Evolutionary conservation across 257 asterid species (phyloP).

Genomic region (Lycium ferocissimum): DNA sequence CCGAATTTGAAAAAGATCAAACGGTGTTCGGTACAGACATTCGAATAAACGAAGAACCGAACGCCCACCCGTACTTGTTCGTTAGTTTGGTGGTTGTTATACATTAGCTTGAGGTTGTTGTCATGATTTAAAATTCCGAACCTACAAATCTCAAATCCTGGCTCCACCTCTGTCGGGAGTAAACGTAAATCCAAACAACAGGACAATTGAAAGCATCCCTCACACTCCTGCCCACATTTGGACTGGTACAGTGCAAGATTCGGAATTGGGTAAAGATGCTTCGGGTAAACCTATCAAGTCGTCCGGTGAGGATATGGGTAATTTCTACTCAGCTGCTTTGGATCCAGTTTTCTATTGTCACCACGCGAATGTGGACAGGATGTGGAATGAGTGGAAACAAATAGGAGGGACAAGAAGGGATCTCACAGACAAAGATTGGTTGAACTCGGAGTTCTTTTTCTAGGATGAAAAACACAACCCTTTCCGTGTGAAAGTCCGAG

Average conservation of each 20-base stretch:
- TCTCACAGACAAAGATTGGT: constrained; percentile 43
- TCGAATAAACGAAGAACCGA: too few species aligned
- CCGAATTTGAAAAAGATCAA: too few species aligned
- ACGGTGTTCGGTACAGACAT: too few species aligned
- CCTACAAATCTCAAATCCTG: too few species aligned
- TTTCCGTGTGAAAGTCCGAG: constrained; percentile 49
- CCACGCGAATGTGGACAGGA: constrained; percentile 29
- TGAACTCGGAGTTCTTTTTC: constrained; percentile 57
- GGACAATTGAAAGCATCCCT: constrained; percentile 35
- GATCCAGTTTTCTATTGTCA: constrained; percentile 37
- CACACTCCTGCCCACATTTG: constrained; percentile 36
- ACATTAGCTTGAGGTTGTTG: too few species aligned
- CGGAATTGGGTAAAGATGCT: background rate
- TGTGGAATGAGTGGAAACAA: constrained; percentile 24
- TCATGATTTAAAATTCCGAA: too few species aligned
- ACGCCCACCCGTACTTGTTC: too few species aligned
- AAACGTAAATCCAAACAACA: background rate
- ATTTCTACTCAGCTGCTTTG: background rate
- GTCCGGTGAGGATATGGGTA: constrained; percentile 31
- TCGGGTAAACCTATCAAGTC: background rate
- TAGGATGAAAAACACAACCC: constrained; percentile 55
- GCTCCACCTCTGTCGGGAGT: too few species aligned
- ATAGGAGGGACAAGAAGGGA: constrained; percentile 35
- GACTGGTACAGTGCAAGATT: background rate
- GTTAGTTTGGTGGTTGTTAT: too few species aligned